phyloP scores from a whole-genome alignment of 306 rosid species.

The Quercus gilva region DNA sequence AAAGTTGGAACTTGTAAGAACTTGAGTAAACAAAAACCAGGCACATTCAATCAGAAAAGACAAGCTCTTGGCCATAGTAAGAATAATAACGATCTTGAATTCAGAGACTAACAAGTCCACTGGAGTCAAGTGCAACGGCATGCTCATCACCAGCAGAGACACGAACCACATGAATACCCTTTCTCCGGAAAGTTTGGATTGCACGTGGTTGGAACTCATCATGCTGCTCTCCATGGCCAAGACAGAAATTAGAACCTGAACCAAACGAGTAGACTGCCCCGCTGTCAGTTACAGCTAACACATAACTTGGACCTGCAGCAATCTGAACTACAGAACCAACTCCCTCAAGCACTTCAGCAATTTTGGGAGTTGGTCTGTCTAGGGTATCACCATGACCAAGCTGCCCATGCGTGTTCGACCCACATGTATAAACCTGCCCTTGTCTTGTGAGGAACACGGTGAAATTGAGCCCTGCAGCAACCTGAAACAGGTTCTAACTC shows the following conservation, averaged over 20 bases:
- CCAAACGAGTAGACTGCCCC: conserved; percentile 87
- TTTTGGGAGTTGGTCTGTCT: conserved; percentile 70
- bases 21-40: conserved; percentile 12
- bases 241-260: conserved; percentile 87
- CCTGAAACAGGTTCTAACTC: conserved; percentile 45
- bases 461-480: conserved; percentile 84
- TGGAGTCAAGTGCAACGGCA: conserved; percentile 91
- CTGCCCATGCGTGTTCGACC: conserved; percentile 81
- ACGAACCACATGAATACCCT: conserved; percentile 65
- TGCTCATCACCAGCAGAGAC: conserved; percentile 97
- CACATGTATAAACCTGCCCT: conserved; percentile 86
- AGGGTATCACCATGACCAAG: conserved; percentile 81
- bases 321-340: conserved; percentile 63
- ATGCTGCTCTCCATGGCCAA: conserved; percentile 94
- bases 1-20: conserved; percentile 13
- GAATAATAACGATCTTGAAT: background rate
- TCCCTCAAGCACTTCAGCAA: conserved; percentile 52
- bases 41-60: conserved; percentile 7
- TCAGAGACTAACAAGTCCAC: conserved; percentile 69
- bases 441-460: conserved; percentile 78
- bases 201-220: conserved; percentile 74
- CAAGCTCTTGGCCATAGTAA: background rate
- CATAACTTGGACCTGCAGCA: conserved; percentile 84
- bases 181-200: conserved; percentile 66
- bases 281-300: conserved; percentile 58